Base-by-base conservation (phyloP, 2,329 filamentous ascomycete genomes). In the Spiromastix sp. region DNA sequence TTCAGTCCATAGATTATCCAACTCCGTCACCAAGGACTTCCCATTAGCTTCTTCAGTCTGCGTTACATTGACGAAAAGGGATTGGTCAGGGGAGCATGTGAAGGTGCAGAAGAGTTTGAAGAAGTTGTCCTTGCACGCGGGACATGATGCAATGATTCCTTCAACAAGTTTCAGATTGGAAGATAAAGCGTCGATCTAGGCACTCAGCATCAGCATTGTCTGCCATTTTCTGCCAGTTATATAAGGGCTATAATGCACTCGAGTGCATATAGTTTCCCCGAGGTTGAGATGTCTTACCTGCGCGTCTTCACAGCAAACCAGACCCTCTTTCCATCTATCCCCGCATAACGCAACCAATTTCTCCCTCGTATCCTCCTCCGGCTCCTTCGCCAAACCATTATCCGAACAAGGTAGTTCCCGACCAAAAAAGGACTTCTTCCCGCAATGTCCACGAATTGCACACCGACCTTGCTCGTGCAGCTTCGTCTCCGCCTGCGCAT, bases 21-120 rank as follows among this genome's bases (percentile, higher is more conserved):
- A 64, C 63, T 95, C 85, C 1, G 82, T 85, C 10, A 95, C 86
- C n/a, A 85, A 60, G 38, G 64, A 63, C 46, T 79, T 78, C 9
- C 61, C 62, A 17, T 59, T 71, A 54, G 44, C 64, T 58, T 59
- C 70, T 43, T 74, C 72, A 0, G 79, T 81, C 35, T 78, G 63
- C 8, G 91, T 96, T 28, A 98, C 77, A 51, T 98, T 98, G 56
- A 98, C 70, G 54, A 98, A 98, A 0, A 93, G 68, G 0, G 86
- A 95, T 57, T 98, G 91, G 52, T 98, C 82, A 4, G 93, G 89
- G 4, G 91, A 98, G 66, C 93, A 98, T 2, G 87, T 96, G 54
- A 98, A 96, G 4, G 86, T 93, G 65, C 91, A 98, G 60, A 98
- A 98, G 29, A 93, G 70, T 64, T 98, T 93, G 69, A 85, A 96